phyloP scores from a whole-genome alignment of 495 filamentous ascomycete genomes.

The Tuber aestivum region DNA sequence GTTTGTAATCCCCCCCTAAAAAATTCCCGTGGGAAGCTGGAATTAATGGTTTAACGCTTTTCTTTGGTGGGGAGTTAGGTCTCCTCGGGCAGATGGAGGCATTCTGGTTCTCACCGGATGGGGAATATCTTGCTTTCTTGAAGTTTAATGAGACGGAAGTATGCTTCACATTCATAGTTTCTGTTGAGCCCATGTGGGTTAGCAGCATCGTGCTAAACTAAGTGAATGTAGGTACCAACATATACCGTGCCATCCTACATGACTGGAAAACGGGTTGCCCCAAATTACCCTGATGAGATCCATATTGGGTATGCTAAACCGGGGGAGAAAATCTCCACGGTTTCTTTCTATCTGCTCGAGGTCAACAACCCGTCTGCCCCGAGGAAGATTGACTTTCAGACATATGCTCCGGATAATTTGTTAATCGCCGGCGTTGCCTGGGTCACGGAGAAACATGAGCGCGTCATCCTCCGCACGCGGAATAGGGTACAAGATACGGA shows the following conservation, averaged over 20 bases:
- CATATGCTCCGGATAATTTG: conserved; percentile 50
- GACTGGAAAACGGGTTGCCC: conserved; percentile 47
- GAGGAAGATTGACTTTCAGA: conserved; percentile 44
- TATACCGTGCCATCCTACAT: conserved; percentile 57
- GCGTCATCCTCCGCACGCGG: conserved; percentile 52
- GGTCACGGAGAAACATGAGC: conserved; percentile 51
- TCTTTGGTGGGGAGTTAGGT: conserved; percentile 39
- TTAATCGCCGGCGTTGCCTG: conserved; percentile 55
- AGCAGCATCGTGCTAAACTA: conserved; percentile 6
- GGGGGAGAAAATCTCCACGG: conserved; percentile 52
- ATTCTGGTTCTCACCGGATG: conserved; percentile 57
- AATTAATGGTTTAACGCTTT: conserved; percentile 5
- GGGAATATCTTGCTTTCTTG: conserved; percentile 53
- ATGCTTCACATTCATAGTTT: conserved; percentile 22
- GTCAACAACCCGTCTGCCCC: conserved; percentile 42
- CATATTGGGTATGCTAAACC: conserved; percentile 55
- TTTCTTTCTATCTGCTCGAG: conserved; percentile 49
- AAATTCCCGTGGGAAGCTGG: background rate
- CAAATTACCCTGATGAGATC: conserved; percentile 50
- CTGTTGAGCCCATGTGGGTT: background rate
- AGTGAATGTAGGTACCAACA: conserved; percentile 42
- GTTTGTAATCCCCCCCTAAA: conserved; percentile 7
- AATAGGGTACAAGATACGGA: conserved; percentile 56
- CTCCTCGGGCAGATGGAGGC: conserved; percentile 49
- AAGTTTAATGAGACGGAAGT: conserved; percentile 56